Evolutionary conservation across 805 yeast genomes (phyloP), one percentile per base, ranked within the genome.

Genomic region (Pichia nakasei): DNA sequence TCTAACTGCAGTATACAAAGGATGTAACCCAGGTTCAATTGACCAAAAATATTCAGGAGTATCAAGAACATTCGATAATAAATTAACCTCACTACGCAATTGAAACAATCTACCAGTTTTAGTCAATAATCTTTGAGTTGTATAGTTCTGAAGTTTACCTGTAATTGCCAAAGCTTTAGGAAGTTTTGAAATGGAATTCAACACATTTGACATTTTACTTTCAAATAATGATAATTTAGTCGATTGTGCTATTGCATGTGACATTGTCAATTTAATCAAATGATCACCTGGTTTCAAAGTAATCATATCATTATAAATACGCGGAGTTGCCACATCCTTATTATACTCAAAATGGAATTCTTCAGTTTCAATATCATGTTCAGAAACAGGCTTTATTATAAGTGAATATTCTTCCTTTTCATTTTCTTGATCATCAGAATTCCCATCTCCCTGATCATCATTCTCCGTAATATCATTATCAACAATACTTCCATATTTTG

Each of bases 41-140:
- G 89, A 85, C 98, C 98, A 93, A 62, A 93, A 93, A 57, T 86
- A 88, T 49, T 87, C 96, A 0, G 98, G 98, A 0, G 96, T 88
- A 57, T 93, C 98, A 43, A 93, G 69, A 20, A 93, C 88, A 50
- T 85, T 85, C 11, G 96, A 85, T 4, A 91, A 82, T 40, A 93
- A 66, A 59, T 93, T 93, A 5, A 93, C 97, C 62, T 93, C 97
- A 13, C 89, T 96, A 40, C 97, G 70, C 24, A 93, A 63, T 55
- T 88, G 89, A 69, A 91, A 91, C 38, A 93, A 66, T 58, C 83
- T 80, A 8, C 98, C 98, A 1, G 95, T 85, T 56, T 91, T 87
- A 57, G 82, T 86, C 49, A 91, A 60, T 21, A 93, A 70, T 55
- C 91, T 94, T 52, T 85, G 85, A 38, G 97, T 70, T 43, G 81